Conservation (phyloP, 2,329 filamentous ascomycete genomes). For the Thyridium curvatum region DNA sequence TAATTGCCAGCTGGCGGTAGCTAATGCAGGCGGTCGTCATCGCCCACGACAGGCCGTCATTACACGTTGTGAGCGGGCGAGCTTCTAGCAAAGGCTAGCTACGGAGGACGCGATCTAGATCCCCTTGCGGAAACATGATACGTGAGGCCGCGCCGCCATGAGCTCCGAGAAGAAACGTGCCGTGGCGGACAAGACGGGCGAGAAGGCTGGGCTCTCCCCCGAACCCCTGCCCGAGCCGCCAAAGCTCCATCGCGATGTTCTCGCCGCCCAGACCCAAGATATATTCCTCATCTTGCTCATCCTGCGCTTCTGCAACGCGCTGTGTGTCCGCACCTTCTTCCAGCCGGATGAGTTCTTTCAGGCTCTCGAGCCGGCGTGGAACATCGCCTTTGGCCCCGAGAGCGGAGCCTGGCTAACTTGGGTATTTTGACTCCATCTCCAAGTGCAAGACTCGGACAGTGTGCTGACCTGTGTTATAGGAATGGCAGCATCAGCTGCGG, state of each 20-base stretch:
- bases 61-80: too few species aligned
- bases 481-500: slow-evolving; percentile 84
- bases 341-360: slow-evolving; percentile 98
- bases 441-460: neutral
- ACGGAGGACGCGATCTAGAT: too few species aligned
- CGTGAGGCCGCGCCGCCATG: too few species aligned
- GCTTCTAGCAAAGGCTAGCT: too few species aligned
- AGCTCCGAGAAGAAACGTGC: too few species aligned
- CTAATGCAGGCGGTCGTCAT: too few species aligned
- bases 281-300: slow-evolving; percentile 43
- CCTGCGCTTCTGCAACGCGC: slow-evolving; percentile 73
- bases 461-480: slow-evolving; percentile 43
- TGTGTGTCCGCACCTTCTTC: slow-evolving; percentile 82
- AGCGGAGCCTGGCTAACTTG: slow-evolving; percentile 92
- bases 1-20: too few species aligned
- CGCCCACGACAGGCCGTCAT: too few species aligned
- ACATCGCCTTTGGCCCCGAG: slow-evolving; percentile 68
- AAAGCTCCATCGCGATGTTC: slow-evolving; percentile 17
- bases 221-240: slow-evolving; percentile 4
- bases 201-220: neutral
- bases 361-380: slow-evolving; percentile 90
- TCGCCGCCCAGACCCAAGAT: slow-evolving; percentile 24
- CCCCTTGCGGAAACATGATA: too few species aligned
- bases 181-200: neutral
- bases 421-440: slow-evolving; percentile 45